A percentile compares a stretch with the other conserved stretches of the same genome.
These are phyloP conservation scores for Yamadazyma sp. DNA, from an alignment of 1,139 yeast genomes.

Conservation along the genomic window DNA sequence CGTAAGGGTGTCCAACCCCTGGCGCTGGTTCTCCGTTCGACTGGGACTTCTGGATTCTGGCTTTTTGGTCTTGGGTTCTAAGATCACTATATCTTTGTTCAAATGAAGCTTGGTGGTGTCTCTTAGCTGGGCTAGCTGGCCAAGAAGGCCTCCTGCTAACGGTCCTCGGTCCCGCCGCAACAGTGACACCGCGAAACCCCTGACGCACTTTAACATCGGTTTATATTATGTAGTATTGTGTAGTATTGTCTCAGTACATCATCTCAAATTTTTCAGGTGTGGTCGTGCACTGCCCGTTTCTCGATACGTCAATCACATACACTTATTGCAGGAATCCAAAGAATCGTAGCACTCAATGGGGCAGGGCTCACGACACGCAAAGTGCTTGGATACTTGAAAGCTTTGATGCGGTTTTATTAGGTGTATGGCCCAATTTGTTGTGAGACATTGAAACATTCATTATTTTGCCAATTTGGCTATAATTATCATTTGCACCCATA, in stretches of 20 bases:
- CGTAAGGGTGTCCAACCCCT: not conserved
- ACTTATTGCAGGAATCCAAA: too few species aligned
- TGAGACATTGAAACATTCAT: too few species aligned
- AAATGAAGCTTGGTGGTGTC: constrained; percentile 4
- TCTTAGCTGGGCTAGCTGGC: constrained; percentile 1
- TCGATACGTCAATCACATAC: too few species aligned
- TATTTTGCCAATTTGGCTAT: too few species aligned
- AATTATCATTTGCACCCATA: too few species aligned
- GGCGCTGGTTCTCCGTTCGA: not conserved
- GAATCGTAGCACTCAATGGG: too few species aligned
- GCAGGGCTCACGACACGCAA: too few species aligned
- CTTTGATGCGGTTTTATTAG: too few species aligned
- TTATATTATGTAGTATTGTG: not conserved
- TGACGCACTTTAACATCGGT: constrained; percentile 1
- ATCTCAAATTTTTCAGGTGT: constrained; percentile 3
- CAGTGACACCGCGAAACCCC: not conserved
- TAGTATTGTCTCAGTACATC: not conserved
- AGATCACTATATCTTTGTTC: constrained; percentile 4
- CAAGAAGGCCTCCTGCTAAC: not conserved
- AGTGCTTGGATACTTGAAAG: too few species aligned
- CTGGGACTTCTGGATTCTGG: not conserved
- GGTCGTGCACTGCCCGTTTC: constrained; percentile 1
- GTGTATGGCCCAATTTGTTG: too few species aligned
- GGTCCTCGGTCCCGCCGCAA: not conserved
- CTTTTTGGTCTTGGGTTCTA: constrained; percentile 1